A percentile compares a stretch with the other conserved stretches of the same genome.
Evolutionary conservation across 2,329 filamentous ascomycete species (phyloP).

Genomic region (Phaeosphaeriaceae sp.): DNA sequence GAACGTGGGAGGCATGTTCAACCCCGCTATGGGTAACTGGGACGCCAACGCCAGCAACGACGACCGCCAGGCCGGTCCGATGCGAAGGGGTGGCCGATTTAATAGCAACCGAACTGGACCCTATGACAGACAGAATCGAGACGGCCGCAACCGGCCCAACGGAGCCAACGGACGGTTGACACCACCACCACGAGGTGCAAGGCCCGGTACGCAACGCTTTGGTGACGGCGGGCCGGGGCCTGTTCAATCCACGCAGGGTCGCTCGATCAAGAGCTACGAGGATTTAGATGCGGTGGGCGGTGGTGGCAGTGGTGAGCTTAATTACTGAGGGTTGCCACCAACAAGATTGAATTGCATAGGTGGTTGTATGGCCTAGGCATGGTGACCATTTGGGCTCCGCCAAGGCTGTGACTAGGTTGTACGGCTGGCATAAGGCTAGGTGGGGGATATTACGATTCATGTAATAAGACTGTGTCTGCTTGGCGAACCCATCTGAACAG

Average conservation of each 20-base stretch:
- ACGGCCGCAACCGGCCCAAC: conserved; percentile 54
- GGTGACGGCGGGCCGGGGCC: conserved; percentile 81
- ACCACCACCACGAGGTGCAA: conserved; percentile 57
- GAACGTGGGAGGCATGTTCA: conserved; percentile 56
- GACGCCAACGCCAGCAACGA: conserved; percentile 54
- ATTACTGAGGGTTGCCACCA: conserved; percentile 68
- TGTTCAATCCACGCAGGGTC: conserved; percentile 87
- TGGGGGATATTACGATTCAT: conserved; percentile 11
- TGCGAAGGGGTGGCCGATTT: conserved; percentile 50
- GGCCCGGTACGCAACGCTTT: conserved; percentile 66
- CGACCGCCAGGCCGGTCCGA: conserved; percentile 51
- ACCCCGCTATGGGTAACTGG: conserved; percentile 60
- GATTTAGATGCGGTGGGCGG: conserved; percentile 80
- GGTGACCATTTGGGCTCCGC: conserved; percentile 1
- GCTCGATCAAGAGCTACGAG: conserved; percentile 95
- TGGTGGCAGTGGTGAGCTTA: conserved; percentile 78
- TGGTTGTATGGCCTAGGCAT: neutral
- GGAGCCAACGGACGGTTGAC: conserved; percentile 57
- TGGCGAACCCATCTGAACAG: neutral
- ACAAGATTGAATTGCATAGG: neutral
- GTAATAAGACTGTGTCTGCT: conserved; percentile 14
- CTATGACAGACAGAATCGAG: conserved; percentile 50
- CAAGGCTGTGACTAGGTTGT: conserved; percentile 9
- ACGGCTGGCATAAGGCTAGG: conserved; percentile 24
- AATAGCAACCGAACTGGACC: conserved; percentile 49